phyloP scores from a whole-genome alignment of 192 early-diverging fungal species.

The Mortierella alpina region DNA sequence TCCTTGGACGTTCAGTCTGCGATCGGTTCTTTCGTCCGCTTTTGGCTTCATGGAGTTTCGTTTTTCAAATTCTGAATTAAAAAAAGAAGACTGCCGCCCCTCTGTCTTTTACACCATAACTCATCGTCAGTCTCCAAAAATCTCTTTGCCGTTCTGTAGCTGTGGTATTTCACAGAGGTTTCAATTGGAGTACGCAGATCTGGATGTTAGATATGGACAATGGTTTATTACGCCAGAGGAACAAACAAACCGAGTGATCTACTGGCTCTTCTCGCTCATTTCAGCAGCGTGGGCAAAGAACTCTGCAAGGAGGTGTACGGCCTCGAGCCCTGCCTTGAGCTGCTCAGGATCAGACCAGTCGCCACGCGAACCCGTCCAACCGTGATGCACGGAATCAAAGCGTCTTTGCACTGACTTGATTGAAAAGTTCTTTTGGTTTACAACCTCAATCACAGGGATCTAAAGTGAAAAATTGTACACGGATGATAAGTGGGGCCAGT shows the following conservation, averaged over 20 bases:
- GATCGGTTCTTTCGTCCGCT: neutral
- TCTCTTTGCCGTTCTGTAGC: too few species aligned
- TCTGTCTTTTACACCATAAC: too few species aligned
- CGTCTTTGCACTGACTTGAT: constrained; percentile 27
- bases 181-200: too few species aligned
- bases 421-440: constrained; percentile 34
- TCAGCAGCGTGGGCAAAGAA: constrained; percentile 26
- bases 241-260: too few species aligned
- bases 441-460: constrained; percentile 14
- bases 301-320: constrained; percentile 17
- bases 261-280: too few species aligned
- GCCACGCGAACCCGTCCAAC: constrained; percentile 30
- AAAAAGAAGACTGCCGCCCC: neutral
- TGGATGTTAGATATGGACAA: too few species aligned
- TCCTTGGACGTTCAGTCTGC: constrained; percentile 1
- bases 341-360: constrained; percentile 27
- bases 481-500: neutral
- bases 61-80: constrained; percentile 10
- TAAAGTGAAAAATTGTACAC: neutral
- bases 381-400: constrained; percentile 28
- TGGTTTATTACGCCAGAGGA: too few species aligned
- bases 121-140: too few species aligned
- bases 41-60: neutral
- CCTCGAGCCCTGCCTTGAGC: constrained; percentile 26
- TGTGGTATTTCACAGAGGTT: too few species aligned